Evolutionary conservation across 768 basidiomycete genomes (phyloP), one percentile per base, ranked within the genome.

Genomic region (Porpolomopsis calyptriformis): DNA sequence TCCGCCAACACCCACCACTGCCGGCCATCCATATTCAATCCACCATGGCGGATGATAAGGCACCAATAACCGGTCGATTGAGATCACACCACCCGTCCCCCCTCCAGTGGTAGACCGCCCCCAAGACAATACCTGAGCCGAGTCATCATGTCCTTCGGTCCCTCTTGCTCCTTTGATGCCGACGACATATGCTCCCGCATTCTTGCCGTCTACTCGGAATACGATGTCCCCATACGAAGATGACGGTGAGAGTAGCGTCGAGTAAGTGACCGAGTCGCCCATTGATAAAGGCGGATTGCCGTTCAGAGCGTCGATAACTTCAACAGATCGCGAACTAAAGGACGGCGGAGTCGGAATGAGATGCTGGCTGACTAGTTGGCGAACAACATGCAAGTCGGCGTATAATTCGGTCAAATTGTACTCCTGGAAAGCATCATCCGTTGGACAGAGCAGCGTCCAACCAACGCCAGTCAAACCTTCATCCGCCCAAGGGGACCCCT

Each of bases 41-140:
- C 83, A 91, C 88, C 87, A 89, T 3, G 81, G 72, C 2, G 94
- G 90, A 48, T 81, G 67, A 60, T 91, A 98, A 26, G 96, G 96
- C 19, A 80, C 57, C 45, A 99, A 66, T 10, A 97, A 70, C 34
- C 72, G 71, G 66, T 96, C 88, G 49, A 98, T 85, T 63, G 83
- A 76, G 48, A 97, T 74, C 31, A 97, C 89, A 3, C 94, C 94
- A 0, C 93, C 94, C 0, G 76, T 80, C 27, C 84, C 79, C 10
- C 71, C 68, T 9, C 76, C 77, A 6, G 77, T 78, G 25, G 85
- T 85, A 37, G 83, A 79, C 37, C 86, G 79, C 33, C 86, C 88
- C 80, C 82, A 85, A 38, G 76, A 69, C 22, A 81, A 59, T 16
- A 86, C 78, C 39, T 68, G 73, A 22, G 78, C 78, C 72, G 76